Percentiles rank a stretch among this genome's conserved stretches.
These are phyloP conservation scores for Baeospora myosura DNA, from an alignment of 1,284 basidiomycete genomes.

Conservation along the genomic window DNA sequence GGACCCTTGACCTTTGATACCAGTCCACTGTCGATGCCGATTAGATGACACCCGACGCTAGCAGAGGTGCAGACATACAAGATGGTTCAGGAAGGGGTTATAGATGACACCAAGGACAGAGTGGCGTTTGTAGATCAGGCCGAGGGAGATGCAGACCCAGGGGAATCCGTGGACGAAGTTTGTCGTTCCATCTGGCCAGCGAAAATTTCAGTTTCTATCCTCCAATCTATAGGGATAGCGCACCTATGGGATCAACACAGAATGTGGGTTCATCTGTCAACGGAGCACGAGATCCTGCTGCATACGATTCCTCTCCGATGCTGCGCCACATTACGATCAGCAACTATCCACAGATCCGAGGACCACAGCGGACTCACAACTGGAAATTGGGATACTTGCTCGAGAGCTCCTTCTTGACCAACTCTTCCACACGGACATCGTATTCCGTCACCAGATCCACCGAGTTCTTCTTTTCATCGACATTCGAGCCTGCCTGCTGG, in stretches of 20 bases:
- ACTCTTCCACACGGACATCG: constrained; percentile 86
- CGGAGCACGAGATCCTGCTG: constrained; percentile 61
- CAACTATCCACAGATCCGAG: constrained; percentile 1
- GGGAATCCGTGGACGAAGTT: constrained; percentile 94
- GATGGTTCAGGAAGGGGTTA: constrained; percentile 86
- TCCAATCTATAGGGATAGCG: constrained; percentile 11
- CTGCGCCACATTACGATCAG: constrained; percentile 31
- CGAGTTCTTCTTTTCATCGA: constrained; percentile 85
- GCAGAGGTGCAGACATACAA: constrained; percentile 37
- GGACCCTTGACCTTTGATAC: constrained; percentile 72
- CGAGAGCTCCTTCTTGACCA: constrained; percentile 69
- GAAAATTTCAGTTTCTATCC: not conserved
- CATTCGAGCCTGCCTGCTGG: constrained; percentile 41
- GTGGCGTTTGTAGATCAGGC: constrained; percentile 73
- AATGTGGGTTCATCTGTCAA: constrained; percentile 87
- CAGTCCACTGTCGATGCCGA: constrained; percentile 61
- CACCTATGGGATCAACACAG: constrained; percentile 84
- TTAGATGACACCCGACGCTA: not conserved
- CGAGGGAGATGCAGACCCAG: constrained; percentile 86
- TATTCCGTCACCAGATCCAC: constrained; percentile 97
- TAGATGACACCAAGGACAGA: constrained; percentile 88
- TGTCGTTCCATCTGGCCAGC: constrained; percentile 72
- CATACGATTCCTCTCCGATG: constrained; percentile 82
- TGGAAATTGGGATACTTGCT: constrained; percentile 70
- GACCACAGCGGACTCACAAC: too few species aligned